Conservation (phyloP, 2,329 filamentous ascomycete genomes). For the Fusarium foetens region DNA sequence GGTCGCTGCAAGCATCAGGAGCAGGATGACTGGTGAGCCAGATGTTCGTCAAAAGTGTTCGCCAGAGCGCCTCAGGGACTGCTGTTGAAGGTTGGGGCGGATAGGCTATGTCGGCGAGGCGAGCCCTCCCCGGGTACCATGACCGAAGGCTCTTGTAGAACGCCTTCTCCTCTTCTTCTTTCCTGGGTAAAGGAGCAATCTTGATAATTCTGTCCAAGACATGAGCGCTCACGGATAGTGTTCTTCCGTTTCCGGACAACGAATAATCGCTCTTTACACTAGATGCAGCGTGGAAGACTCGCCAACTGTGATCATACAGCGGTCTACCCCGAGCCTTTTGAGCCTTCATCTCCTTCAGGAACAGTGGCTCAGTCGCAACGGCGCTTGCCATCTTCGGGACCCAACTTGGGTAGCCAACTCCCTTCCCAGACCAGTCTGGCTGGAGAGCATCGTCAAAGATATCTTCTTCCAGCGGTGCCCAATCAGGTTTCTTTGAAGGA, state of each 20-base stretch:
- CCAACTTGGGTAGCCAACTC: slow-evolving; percentile 1
- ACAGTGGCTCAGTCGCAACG: slow-evolving; percentile 11
- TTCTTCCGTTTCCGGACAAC: background rate
- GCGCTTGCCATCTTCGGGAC: slow-evolving; percentile 16
- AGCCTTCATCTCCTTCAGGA: slow-evolving; percentile 15
- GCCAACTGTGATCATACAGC: slow-evolving; percentile 1
- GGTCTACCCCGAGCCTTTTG: background rate
- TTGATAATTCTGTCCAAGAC: background rate
- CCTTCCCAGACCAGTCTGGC: background rate
- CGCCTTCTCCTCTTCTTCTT: background rate
- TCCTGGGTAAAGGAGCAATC: background rate
- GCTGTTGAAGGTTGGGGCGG: background rate
- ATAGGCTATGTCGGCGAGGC: background rate
- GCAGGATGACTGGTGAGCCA: slow-evolving; percentile 15
- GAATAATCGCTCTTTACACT: background rate
- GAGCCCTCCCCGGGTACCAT: background rate
- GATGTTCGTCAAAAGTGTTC: slow-evolving; percentile 1
- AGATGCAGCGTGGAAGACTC: background rate
- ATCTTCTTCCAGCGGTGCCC: slow-evolving; percentile 4
- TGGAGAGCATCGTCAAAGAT: slow-evolving; percentile 6
- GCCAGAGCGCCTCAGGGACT: background rate
- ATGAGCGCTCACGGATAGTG: background rate
- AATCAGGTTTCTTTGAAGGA: background rate
- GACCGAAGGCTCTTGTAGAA: background rate
- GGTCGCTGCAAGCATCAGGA: background rate